Percentiles rank a stretch among this genome's conserved stretches.
Conservation (phyloP, 192 early-diverging fungal species). For the Podila verticillata region DNA sequence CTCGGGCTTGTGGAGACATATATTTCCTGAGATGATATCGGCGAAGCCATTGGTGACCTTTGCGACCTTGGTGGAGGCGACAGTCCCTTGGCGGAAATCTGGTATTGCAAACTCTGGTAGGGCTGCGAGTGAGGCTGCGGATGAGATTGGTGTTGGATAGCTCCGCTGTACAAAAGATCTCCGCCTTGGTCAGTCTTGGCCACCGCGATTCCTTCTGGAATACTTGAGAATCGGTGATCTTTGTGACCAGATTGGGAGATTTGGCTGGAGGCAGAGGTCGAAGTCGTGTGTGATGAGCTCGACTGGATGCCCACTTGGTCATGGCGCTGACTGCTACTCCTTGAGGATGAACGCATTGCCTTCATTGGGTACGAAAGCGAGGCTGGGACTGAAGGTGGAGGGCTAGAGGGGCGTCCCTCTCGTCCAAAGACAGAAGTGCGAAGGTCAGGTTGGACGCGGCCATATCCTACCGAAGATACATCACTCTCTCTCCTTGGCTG, state of each 20-base stretch:
- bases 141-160: not conserved
- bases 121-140: not conserved
- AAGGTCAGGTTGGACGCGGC: constrained; percentile 4
- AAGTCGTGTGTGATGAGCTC: not conserved
- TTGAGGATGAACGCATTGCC: not conserved
- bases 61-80: constrained; percentile 29
- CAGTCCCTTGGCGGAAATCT: constrained; percentile 13
- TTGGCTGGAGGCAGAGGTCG: not conserved
- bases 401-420: not conserved
- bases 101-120: constrained; percentile 8
- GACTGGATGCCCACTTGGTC: not conserved
- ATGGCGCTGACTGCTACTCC: not conserved
- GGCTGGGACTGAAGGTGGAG: constrained; percentile 10
- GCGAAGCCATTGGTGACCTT: constrained; percentile 1
- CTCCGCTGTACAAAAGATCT: not conserved
- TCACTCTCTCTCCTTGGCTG: not conserved
- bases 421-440: constrained; percentile 21
- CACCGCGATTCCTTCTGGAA: not conserved
- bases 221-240: not conserved
- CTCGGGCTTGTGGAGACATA: not conserved
- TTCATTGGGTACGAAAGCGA: not conserved
- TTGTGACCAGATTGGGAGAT: not conserved
- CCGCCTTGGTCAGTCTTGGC: not conserved
- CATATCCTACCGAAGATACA: not conserved
- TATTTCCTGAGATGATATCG: not conserved